Evolutionary conservation across 805 yeast genomes (phyloP).

Genomic region (Yamadazyma nakazawae): DNA sequence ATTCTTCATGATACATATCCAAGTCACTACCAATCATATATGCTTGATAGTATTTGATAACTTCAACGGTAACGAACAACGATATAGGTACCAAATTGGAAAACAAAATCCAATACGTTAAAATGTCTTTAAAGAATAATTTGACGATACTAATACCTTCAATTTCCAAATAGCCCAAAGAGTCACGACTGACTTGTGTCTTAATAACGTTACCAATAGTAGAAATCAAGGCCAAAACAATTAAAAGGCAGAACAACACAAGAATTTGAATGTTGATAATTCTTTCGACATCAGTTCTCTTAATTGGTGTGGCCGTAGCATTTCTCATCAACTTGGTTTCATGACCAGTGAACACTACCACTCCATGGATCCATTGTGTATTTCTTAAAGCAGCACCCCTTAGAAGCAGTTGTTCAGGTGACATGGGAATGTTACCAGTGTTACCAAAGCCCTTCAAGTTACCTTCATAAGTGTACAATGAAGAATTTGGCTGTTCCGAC

Average conservation of each 20-base stretch:
- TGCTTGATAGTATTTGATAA: conserved; percentile 94
- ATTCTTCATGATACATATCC: conserved; percentile 82
- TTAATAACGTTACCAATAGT: conserved; percentile 84
- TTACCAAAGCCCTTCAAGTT: conserved; percentile 59
- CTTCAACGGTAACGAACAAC: conserved; percentile 91
- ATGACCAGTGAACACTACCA: conserved; percentile 95
- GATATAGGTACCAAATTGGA: conserved; percentile 98
- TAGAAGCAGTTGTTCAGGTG: conserved; percentile 87
- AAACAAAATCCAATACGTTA: conserved; percentile 94
- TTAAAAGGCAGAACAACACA: conserved; percentile 78
- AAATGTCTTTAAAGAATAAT: conserved; percentile 77
- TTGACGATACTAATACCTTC: conserved; percentile 65
- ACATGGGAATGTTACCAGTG: conserved; percentile 56
- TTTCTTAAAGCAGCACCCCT: conserved; percentile 96
- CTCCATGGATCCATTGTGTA: conserved; percentile 92
- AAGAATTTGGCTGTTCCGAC: conserved; percentile 92
- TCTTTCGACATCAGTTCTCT: conserved; percentile 94
- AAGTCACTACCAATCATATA: conserved; percentile 89
- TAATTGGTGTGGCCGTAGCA: conserved; percentile 98
- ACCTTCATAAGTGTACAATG: conserved; percentile 93
- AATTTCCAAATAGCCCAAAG: conserved; percentile 62
- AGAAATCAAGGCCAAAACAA: conserved; percentile 73
- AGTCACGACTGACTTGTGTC: conserved; percentile 48
- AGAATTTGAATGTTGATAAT: conserved; percentile 90
- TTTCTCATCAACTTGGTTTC: conserved; percentile 97